Evolutionary conservation across 179 eudicot genomes (phyloP).

Genomic region (Pouteria campechiana): DNA sequence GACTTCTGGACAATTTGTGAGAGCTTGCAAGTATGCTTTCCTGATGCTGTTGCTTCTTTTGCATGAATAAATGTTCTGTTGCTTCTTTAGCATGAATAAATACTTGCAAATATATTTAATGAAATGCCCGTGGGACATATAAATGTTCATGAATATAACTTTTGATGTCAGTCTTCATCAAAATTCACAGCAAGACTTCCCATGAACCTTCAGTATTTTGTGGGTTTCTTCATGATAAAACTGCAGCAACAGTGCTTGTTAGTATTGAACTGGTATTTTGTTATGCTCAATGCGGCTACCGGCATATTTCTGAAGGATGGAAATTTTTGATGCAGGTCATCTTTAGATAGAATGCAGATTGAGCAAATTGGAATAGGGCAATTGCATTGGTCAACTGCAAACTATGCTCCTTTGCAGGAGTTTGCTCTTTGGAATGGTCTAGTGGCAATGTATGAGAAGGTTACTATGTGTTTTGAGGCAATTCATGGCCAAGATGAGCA

Average conservation of each 20-base stretch:
- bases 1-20: conserved; percentile 84
- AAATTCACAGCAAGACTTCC: no score
- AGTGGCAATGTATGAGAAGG: conserved; percentile 98
- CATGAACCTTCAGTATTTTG: no score
- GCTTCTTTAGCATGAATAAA: no score
- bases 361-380: conserved; percentile 91
- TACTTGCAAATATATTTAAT: no score
- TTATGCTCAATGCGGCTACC: background rate
- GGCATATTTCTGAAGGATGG: conserved; percentile 6
- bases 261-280: background rate
- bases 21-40: conserved; percentile 74
- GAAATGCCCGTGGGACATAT: no score
- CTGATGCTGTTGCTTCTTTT: background rate
- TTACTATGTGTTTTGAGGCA: conserved; percentile 20
- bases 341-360: conserved; percentile 63
- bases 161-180: no score
- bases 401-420: conserved; percentile 88
- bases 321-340: conserved; percentile 71
- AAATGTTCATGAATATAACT: no score
- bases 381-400: conserved; percentile 97
- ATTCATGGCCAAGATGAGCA: background rate
- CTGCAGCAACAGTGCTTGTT: no score
- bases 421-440: conserved; percentile 96
- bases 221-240: no score
- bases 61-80: no score